phyloP scores from a whole-genome alignment of 2,329 filamentous ascomycete genomes.

The Triangularia verruculosa region DNA sequence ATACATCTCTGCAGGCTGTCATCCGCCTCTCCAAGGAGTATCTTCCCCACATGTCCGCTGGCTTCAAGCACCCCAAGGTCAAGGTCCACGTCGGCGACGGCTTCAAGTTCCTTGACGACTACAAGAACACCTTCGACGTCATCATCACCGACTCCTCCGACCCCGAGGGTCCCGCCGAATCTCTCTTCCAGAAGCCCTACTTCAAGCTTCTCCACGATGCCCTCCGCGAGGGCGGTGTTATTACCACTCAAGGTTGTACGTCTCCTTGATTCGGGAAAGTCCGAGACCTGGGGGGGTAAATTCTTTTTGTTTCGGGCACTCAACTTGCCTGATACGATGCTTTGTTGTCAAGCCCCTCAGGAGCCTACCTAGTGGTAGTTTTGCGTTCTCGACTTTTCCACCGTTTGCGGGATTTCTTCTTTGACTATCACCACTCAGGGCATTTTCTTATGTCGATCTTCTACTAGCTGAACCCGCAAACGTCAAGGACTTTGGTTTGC shows the following conservation, averaged over 20 bases:
- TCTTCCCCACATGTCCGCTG: slow-evolving; percentile 88
- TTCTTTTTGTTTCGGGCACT: slow-evolving; percentile 30
- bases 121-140: slow-evolving; percentile 96
- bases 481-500: background rate
- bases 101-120: slow-evolving; percentile 96
- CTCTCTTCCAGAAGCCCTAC: slow-evolving; percentile 97
- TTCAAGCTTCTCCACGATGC: slow-evolving; percentile 91
- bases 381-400: slow-evolving; percentile 24
- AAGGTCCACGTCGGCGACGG: slow-evolving; percentile 92
- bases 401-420: slow-evolving; percentile 17
- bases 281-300: slow-evolving; percentile 28
- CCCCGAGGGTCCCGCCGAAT: slow-evolving; percentile 93
- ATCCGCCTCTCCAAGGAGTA: slow-evolving; percentile 98
- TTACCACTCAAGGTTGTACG: slow-evolving; percentile 99
- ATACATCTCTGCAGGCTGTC: slow-evolving; percentile 61
- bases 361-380: slow-evolving; percentile 30
- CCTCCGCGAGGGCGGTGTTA: slow-evolving; percentile 91
- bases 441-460: slow-evolving; percentile 13
- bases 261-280: slow-evolving; percentile 59
- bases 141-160: slow-evolving; percentile 99
- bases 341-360: slow-evolving; percentile 21
- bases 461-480: background rate
- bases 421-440: background rate
- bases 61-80: slow-evolving; percentile 91
- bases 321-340: slow-evolving; percentile 33